Evolutionary conservation across 176 grass and related monocot species (phyloP), one percentile per base, ranked within the genome.

Genomic region (Phyllostachys edulis): DNA sequence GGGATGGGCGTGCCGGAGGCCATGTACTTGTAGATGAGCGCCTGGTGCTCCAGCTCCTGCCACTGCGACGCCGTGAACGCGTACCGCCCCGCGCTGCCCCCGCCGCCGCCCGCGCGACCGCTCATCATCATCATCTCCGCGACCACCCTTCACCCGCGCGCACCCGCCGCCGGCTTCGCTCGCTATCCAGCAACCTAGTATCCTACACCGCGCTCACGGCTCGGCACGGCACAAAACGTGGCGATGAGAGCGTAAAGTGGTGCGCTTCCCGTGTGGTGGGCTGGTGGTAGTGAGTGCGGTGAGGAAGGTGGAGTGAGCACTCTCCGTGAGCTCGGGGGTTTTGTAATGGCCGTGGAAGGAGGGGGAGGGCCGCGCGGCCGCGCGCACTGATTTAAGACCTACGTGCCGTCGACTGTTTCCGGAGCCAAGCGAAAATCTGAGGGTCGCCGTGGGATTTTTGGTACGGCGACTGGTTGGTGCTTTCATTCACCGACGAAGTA

Each of bases 1-100:
- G 94, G 94, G 82, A 94, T 92, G 80, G 94, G 94, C 34, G 85
- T 88, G 36, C 94, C 94, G 50, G 90, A 94, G 16, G 87, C 94
- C 78, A 97, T 94, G 84, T 94, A 94, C 84, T 94, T 97, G 90
- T 92, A 97, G 78, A 97, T 94, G 68, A 97, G 88, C 65, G 92
- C 92, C 83, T 97, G 94, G 81, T 97, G 94, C 86, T 97, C 94
- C 54, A 97, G 86, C 84, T 97, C 94, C 80, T 97, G 94, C 94
- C 94, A 97, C 87, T 97, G 94, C 49, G 94, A 88, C 39, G 94
- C 92, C 71, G 94, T 97, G 85, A 97, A 97, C 13, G 94, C 90
- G 81, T 85, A 97, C 73, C 86, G 87, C 1, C 77, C 71, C 3
- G 71, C 6, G 52, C 24, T 0, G 23, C 12, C 40, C 23, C 73